phyloP scores from a whole-genome alignment of 108 stramenopile genomes.

The Skeletonema tropicum region DNA sequence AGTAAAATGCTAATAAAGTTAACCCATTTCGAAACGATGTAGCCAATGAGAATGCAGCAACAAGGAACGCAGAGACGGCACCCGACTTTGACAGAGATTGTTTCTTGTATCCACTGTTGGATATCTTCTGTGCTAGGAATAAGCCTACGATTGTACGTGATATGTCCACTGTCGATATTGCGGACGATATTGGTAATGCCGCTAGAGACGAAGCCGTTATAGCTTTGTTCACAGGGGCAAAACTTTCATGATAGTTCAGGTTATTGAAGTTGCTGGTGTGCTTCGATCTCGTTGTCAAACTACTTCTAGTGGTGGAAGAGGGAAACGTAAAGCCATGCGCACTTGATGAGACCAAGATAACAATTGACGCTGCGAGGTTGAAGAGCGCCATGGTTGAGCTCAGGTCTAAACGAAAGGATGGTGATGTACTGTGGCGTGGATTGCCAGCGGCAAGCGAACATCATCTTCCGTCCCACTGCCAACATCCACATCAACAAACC shows the following conservation, averaged over 20 bases:
- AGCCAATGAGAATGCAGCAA: slow-evolving; percentile 65
- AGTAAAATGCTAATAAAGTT: slow-evolving; percentile 78
- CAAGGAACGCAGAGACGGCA: slow-evolving; percentile 66
- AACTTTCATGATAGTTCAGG: not conserved
- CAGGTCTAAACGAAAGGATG: too few relatives aligned
- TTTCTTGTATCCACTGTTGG: slow-evolving; percentile 47
- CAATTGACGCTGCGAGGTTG: not conserved
- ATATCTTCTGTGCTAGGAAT: slow-evolving; percentile 18
- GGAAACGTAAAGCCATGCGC: not conserved
- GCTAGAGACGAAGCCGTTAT: not conserved
- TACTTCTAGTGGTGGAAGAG: not conserved
- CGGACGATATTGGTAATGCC: not conserved
- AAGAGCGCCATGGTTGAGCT: not conserved
- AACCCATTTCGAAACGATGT: slow-evolving; percentile 66
- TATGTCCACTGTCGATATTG: slow-evolving; percentile 7
- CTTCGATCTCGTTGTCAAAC: not conserved
- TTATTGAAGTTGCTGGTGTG: not conserved
- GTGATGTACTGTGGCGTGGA: too few relatives aligned
- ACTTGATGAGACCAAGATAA: not conserved
- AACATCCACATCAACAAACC: too few relatives aligned
- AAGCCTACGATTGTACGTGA: slow-evolving; percentile 5
- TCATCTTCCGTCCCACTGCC: too few relatives aligned
- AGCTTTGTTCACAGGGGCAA: not conserved
- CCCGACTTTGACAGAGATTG: slow-evolving; percentile 67
- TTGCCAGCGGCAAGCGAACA: too few relatives aligned